phyloP scores from a whole-genome alignment of 495 filamentous ascomycete species.

The Oidiodendron maius region DNA sequence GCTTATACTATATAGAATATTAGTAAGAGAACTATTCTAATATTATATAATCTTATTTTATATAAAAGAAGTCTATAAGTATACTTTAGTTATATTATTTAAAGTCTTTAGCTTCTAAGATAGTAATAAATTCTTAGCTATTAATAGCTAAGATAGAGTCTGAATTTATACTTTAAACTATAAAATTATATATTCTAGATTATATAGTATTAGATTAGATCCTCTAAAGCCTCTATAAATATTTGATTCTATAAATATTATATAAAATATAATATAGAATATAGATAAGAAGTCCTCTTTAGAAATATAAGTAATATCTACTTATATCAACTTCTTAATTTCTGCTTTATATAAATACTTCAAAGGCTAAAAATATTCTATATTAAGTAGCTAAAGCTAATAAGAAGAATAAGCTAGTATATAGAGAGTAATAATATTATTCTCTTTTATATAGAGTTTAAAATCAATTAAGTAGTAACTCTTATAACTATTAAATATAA shows the following conservation, averaged over 20 bases:
- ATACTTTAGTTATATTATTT: neutral
- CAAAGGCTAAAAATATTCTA: constrained; percentile 20
- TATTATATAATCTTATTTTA: neutral
- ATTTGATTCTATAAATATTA: neutral
- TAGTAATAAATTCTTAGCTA: neutral
- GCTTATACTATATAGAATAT: neutral
- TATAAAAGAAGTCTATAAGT: neutral
- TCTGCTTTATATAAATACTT: constrained; percentile 16
- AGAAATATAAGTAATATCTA: constrained; percentile 10
- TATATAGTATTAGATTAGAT: neutral
- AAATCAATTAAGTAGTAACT: constrained; percentile 22
- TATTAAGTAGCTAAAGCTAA: constrained; percentile 25
- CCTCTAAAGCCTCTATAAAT: too few relatives aligned
- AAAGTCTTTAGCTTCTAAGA: neutral
- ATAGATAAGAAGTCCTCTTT: too few relatives aligned
- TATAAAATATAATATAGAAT: neutral
- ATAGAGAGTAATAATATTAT: constrained; percentile 27
- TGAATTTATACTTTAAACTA: neutral
- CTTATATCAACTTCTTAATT: constrained; percentile 11
- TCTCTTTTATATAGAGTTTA: constrained; percentile 17
- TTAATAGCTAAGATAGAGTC: neutral
- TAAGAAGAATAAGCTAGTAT: constrained; percentile 24
- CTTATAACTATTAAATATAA: constrained; percentile 25
- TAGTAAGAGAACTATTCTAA: constrained; percentile 4
- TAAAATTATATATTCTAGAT: neutral